phyloP scores from a whole-genome alignment of 257 asterid species.

The Penstemon eatonii region DNA sequence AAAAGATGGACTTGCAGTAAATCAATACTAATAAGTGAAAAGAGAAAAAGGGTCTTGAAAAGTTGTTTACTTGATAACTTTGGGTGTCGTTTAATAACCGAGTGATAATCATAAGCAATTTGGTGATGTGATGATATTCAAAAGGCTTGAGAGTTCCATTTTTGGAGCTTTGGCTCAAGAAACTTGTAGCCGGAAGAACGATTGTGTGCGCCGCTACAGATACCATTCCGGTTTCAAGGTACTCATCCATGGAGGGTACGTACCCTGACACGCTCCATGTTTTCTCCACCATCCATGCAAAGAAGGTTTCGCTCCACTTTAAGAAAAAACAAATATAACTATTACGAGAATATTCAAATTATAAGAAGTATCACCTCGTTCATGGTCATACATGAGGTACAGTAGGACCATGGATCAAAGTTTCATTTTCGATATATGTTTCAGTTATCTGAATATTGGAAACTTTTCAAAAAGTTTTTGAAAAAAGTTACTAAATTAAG shows the following conservation, averaged over 20 bases:
- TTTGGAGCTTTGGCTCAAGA: constrained; percentile 23
- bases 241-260: constrained; percentile 45
- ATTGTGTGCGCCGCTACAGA: constrained; percentile 49
- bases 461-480: no score
- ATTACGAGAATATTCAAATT: neutral
- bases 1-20: neutral
- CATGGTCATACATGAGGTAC: no score
- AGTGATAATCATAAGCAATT: constrained; percentile 46
- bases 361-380: no score
- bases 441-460: no score
- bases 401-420: no score
- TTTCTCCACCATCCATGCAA: constrained; percentile 63
- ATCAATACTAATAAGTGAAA: neutral
- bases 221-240: constrained; percentile 41
- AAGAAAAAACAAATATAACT: neutral
- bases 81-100: constrained; percentile 58
- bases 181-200: constrained; percentile 44
- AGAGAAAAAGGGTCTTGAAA: neutral
- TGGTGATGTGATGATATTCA: constrained; percentile 39
- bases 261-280: constrained; percentile 48
- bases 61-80: constrained; percentile 50
- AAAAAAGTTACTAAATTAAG: no score
- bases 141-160: constrained; percentile 13
- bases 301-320: constrained; percentile 66
- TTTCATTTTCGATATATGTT: no score